A percentile compares a stretch with the other conserved stretches of the same genome.
phyloP scores from a whole-genome alignment of 2,329 filamentous ascomycete genomes.

The Plenodomus tracheiphilus region DNA sequence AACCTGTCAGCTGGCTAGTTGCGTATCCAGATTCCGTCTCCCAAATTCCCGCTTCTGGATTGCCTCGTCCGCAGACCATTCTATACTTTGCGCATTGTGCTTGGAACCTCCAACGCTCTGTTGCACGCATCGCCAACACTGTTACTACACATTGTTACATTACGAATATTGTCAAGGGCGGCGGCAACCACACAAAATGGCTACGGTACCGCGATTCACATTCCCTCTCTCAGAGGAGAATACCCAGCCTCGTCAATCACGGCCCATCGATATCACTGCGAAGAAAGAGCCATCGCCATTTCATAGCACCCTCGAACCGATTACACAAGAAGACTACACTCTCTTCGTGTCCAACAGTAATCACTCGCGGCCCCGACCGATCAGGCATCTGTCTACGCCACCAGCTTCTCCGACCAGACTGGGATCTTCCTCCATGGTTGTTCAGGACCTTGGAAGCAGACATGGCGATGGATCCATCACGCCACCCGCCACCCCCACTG shows the following conservation, averaged over 20 bases:
- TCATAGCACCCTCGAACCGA: constrained; percentile 10
- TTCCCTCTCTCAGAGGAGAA: constrained; percentile 7
- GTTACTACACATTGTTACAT: constrained; percentile 12
- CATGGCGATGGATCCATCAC: constrained; percentile 27
- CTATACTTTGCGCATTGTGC: constrained; percentile 16
- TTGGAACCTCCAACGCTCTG: constrained; percentile 14
- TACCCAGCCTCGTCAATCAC: not conserved
- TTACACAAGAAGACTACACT: constrained; percentile 8
- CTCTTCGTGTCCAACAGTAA: constrained; percentile 8
- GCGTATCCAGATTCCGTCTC: constrained; percentile 1
- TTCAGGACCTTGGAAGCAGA: constrained; percentile 9
- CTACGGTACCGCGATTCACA: constrained; percentile 9
- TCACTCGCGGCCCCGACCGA: constrained; percentile 4
- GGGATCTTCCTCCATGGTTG: constrained; percentile 20
- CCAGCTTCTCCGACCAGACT: constrained; percentile 29
- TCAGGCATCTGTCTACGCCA: constrained; percentile 25
- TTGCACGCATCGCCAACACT: constrained; percentile 8
- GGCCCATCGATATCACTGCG: not conserved
- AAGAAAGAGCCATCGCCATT: constrained; percentile 17
- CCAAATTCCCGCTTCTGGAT: constrained; percentile 13
- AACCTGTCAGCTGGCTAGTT: not conserved
- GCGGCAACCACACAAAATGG: constrained; percentile 11
- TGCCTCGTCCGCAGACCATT: constrained; percentile 12
- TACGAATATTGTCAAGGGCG: constrained; percentile 2
- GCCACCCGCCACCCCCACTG: constrained; percentile 36